Evolutionary conservation across 208 protist species (phyloP), one percentile per base, ranked within the genome.

Genomic region (Acanthamoeba triangularis): DNA sequence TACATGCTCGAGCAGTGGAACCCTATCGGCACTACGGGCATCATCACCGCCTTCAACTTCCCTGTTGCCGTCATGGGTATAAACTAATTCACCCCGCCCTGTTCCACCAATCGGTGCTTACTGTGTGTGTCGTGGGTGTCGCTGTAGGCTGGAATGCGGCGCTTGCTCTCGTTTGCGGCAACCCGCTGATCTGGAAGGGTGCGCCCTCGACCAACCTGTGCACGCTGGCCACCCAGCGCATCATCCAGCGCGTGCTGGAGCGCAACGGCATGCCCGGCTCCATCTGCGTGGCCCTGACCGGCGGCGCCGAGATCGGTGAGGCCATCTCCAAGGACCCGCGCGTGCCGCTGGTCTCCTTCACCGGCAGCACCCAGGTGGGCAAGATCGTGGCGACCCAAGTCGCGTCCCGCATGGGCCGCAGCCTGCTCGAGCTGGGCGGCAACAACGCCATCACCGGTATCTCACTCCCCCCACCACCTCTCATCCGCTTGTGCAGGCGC

Each of bases 21-120:
- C 95, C 98, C 98, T 49, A 82, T 98, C 5, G 98, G 98, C 74
- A 44, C 94, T 35, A 94, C 98, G 20, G 98, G 98, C 95, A 93
- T 98, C 65, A 98, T 98, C 92, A 96, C 96, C 54, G 98, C 98
- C 30, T 98, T 98, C 95, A 98, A 98, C 96, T 98, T 98, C 94
- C 98, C 98, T 59, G 95, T 97, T 47, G 98, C 98, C 33, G 98
- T 98, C 23, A 87, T 95, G 52, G 85, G 85, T 92, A 65, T 5
- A 2, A 3, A 47, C 0, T 47, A 33, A 1, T 10, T 25, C 30
- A 3, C 28, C 25, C 0, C n/a, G 52, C 18, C 18, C 52, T 23
- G 52, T 14, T 23, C 0, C 52, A 59, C 52, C 52, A 23, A 59
- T 2, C 52, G 16, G 16, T 14, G 18, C 52, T 23, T 20, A 23